Percentiles rank a stretch among this genome's conserved stretches.
Evolutionary conservation across 139 green algal genomes (phyloP).

Genomic region (Desmodesmus armatus): DNA sequence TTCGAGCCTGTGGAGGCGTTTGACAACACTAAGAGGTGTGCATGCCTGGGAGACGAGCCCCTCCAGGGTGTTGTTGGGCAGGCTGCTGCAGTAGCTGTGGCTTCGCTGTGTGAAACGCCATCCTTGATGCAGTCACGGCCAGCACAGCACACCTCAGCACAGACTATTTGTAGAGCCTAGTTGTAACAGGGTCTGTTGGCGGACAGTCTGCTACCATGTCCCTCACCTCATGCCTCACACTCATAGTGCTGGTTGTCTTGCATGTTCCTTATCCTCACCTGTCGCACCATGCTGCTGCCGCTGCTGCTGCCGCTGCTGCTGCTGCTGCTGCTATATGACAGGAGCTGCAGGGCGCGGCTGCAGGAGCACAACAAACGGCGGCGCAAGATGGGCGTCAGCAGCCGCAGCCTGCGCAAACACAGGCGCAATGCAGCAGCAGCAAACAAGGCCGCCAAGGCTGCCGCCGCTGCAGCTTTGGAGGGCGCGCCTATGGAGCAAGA

Average conservation of each 20-base stretch:
- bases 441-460: background rate
- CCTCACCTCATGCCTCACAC: no score
- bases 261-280: no score
- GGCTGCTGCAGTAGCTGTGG: no score
- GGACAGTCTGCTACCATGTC: no score
- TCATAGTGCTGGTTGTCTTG: no score
- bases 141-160: background rate
- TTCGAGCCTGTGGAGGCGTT: constrained; percentile 40
- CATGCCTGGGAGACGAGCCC: background rate
- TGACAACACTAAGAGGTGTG: constrained; percentile 13
- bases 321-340: background rate
- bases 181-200: no score
- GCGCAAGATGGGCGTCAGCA: constrained; percentile 1
- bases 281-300: background rate
- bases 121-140: no score
- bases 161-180: background rate
- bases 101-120: no score
- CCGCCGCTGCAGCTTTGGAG: background rate
- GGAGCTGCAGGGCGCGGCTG: constrained; percentile 34
- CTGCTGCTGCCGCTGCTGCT: background rate
- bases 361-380: constrained; percentile 41
- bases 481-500: no score
- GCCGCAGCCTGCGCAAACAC: background rate
- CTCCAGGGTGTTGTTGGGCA: no score
- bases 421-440: constrained; percentile 5